Base-by-base conservation (phyloP, 345 rosid genomes). In the Populus euphratica region DNA sequence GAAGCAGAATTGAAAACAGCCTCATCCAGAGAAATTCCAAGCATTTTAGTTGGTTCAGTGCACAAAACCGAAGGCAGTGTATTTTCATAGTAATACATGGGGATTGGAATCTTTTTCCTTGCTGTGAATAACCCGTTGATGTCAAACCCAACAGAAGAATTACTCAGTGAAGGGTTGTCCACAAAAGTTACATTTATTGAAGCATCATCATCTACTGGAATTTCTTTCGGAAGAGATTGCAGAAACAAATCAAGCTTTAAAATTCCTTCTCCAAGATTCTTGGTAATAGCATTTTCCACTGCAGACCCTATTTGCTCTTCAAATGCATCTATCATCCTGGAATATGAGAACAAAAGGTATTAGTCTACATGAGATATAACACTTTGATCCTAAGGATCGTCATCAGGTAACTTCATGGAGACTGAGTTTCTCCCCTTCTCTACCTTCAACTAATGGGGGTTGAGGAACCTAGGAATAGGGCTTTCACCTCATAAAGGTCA, bases 1-100 rank as follows among this genome's bases (percentile, higher is more conserved):
- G 98, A 89, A 39, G 96, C 99, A 83, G 99, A 96, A 80, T 86
- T 89, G 77, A 96, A 92, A 27, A 96, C 96, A 61, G 91, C 96
- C 84, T 89, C 97, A 20, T 92, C 94, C 27, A 96, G 80, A 70
- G 97, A 88, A 77, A 96, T 93, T 64, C 97, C 97, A 63, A 96
- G 89, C 99, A 96, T 93, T 85, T 89, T 91, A 81, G 86, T 77
- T 70, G 91, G 85, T 78, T 84, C 90, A 44, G 85, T 73, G 84
- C 97, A 96, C 72, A 83, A 41, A 80, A 82, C 84, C 39, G 89
- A 82, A 76, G 94, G 82, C 43, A 81, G 83, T 43, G 79, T 78
- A 77, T 82, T 85, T 74, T 72, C 73, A 7, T 68, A 66, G 62
- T 36, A 25, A 76, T 79, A 64, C 62, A 74, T 80, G 2, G 84